Base-by-base conservation (phyloP, 169 alveolate genomes). In the Plasmodium gaboni region DNA sequence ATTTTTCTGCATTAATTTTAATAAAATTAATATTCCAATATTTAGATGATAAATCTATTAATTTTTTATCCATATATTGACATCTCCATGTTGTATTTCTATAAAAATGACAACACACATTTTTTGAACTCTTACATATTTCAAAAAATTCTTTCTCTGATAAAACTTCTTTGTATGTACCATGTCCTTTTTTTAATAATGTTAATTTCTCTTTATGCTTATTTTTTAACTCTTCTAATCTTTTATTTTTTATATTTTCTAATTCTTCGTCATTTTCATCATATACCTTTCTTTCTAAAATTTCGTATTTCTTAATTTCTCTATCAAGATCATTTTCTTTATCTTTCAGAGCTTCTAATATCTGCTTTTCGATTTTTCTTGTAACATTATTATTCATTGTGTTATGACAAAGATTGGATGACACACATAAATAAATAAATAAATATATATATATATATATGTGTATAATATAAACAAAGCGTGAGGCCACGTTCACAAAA, bases 81-180 rank as follows among this genome's bases (percentile, higher is more conserved):
- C 94, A 94, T 71, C 96, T 89, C 73, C 86, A 83, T n/a, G 96
- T 94, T 32, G 95, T 92, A 46, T 93, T 94, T 68, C 96, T 80
- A 74, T 92, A 94, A 87, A 94, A 94, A 87, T 94, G 96, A 28
- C 88, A 74, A 59, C 93, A 88, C 53, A 94, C 95, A 61, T 91
- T 87, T 15, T 92, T 85, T 26, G 95, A 80, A 59, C 60, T 83
- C 63, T 93, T 92, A 42, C 95, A 92, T 2, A 92, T 93, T 55
- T 94, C 95, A 64, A 94, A 94, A 87, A 94, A 94, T 38, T 92
- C 94, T 70, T 89, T 86, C 57, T 94, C 96, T 9, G 95, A 92
- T 89, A 91, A 85, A n/a, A 94, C 86, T 46, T 94, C 96, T 28
- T 69, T 70, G 59, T 92, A 89, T 46, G 46, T 60, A n/a, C 96